phyloP scores from a whole-genome alignment of 257 asterid species.

The Linaria vulgaris region DNA sequence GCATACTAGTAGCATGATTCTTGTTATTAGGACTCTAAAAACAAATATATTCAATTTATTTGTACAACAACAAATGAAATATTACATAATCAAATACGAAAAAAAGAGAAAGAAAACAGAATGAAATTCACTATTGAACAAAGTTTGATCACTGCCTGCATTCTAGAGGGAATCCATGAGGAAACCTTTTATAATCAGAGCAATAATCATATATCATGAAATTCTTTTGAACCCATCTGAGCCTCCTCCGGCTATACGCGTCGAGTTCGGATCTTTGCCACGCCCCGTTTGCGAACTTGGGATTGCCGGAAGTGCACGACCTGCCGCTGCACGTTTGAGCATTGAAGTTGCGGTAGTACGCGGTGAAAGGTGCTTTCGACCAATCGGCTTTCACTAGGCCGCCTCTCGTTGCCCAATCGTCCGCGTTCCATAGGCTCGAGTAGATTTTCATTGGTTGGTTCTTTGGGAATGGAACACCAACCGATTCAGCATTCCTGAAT shows the following conservation, averaged over 20 bases:
- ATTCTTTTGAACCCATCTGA: constrained; percentile 88
- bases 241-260: constrained; percentile 64
- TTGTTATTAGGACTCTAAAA: not conserved
- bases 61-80: constrained; percentile 7
- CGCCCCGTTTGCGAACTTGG: constrained; percentile 40
- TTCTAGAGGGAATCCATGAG: constrained; percentile 65
- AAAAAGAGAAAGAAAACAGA: not conserved
- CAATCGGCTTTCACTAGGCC: constrained; percentile 79
- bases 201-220: constrained; percentile 87
- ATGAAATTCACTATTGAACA: constrained; percentile 21
- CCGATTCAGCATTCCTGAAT: constrained; percentile 63
- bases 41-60: constrained; percentile 13
- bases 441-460: constrained; percentile 81
- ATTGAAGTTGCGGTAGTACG: constrained; percentile 66
- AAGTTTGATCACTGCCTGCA: constrained; percentile 36
- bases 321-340: constrained; percentile 43
- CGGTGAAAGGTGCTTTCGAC: constrained; percentile 83
- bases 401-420: constrained; percentile 92
- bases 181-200: constrained; percentile 56
- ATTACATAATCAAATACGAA: not conserved
- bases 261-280: constrained; percentile 70
- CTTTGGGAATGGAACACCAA: constrained; percentile 73
- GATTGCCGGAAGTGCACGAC: constrained; percentile 22
- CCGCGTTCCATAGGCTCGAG: constrained; percentile 89
- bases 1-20: not conserved